Evolutionary conservation across 345 rosid species (phyloP).

Genomic region (Limnanthes douglasii): DNA sequence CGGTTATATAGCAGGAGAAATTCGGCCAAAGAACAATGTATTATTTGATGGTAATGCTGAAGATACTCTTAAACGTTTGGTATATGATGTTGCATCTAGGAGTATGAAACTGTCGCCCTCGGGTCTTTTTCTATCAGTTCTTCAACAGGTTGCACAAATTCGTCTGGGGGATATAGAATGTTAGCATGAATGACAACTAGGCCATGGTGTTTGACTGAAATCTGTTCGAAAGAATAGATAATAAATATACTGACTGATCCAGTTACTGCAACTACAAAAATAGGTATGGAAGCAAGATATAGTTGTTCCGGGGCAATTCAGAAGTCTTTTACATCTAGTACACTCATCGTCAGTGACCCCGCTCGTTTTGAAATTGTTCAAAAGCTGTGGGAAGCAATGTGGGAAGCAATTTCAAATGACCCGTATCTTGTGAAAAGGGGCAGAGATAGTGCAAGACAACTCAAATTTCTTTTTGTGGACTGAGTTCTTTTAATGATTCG

Average conservation of each 20-base stretch:
- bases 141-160: slow-evolving; percentile 67
- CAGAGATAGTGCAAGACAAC: too few relatives aligned
- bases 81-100: slow-evolving; percentile 66
- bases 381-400: slow-evolving; percentile 42
- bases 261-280: slow-evolving; percentile 47
- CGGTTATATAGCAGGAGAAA: slow-evolving; percentile 65
- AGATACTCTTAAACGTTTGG: slow-evolving; percentile 48
- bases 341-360: slow-evolving; percentile 18
- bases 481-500: too few relatives aligned
- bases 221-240: slow-evolving; percentile 66
- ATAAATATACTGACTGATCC: slow-evolving; percentile 49
- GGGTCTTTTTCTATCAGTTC: slow-evolving; percentile 64
- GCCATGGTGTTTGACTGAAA: slow-evolving; percentile 74
- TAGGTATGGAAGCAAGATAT: slow-evolving; percentile 85
- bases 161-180: slow-evolving; percentile 69
- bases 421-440: slow-evolving; percentile 43
- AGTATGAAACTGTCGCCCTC: slow-evolving; percentile 75
- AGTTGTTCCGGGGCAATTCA: slow-evolving; percentile 65
- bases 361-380: neutral
- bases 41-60: slow-evolving; percentile 50
- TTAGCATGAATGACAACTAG: slow-evolving; percentile 62
- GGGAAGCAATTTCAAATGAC: slow-evolving; percentile 69
- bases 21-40: slow-evolving; percentile 28
- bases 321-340: slow-evolving; percentile 40
- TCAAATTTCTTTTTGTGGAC: too few relatives aligned